Base-by-base conservation (phyloP, 192 early-diverging fungal species). In the Backusella liffmaniae region DNA sequence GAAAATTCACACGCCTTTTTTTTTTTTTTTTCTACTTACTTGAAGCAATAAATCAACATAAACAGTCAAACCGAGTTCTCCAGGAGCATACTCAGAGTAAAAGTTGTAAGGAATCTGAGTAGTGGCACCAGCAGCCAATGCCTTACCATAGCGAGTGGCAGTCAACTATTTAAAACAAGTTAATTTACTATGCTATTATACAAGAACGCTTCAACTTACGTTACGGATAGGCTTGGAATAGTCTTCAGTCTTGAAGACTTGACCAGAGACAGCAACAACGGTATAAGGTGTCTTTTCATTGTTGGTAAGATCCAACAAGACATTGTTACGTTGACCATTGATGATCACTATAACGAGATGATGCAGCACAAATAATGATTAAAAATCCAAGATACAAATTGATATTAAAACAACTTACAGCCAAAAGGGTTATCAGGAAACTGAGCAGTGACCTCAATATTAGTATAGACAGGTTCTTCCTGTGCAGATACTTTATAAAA, bases 81-180 rank as follows among this genome's bases (percentile, higher is more conserved):
- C 80, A 26, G 86, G 80, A 37, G 78, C 77, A 23, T 83, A 79
- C 62, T 88, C 87, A 36, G 85, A 74, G 26, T 83, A 79, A 51
- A 89, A 89, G 39, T 73, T 77, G 75, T 84, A 89, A 32, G 74
- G 71, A 26, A 89, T 56, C 9, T 80, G 78, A 32, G 76, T 67
- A 59, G 76, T 81, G 62, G 82, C 76, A 26, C 73, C 70, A 13
- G 83, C 56, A 42, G 72, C 70, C 29, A 86, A 74, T 2, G 65
- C 29, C 36, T 66, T 73, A 66, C 76, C 77, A 72, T 87, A 88
- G 39, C 72, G 72, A 42, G 74, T 44, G 39, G 77, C 73, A 44
- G 88, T 78, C 36, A 83, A 78, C 81, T 49, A 16, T 44, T 44
- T 44, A 13, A 13, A 13, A 10, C 12, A 44, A 44, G 42, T 10